Evolutionary conservation across 169 alveolate genomes (phyloP).

Genomic region (Perkinsus chesapeaki): DNA sequence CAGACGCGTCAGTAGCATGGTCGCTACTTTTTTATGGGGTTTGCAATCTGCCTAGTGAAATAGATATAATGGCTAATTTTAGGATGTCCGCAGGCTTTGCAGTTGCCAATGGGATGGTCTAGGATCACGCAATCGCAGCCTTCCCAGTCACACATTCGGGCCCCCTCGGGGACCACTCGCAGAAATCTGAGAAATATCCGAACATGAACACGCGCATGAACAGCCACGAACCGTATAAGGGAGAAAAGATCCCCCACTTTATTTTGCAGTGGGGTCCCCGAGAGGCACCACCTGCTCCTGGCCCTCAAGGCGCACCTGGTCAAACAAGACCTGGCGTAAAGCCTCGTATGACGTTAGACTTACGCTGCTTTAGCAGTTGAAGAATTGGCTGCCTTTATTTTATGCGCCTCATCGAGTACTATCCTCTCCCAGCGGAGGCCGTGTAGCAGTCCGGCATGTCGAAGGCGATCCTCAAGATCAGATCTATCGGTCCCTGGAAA

Average conservation of each 20-base stretch:
- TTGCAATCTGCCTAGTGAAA: constrained; percentile 25
- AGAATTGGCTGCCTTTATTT: constrained; percentile 59
- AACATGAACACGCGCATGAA: constrained; percentile 57
- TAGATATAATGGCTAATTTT: constrained; percentile 26
- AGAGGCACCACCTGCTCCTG: constrained; percentile 58
- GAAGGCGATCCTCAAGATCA: not conserved
- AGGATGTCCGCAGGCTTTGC: constrained; percentile 28
- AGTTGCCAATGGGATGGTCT: constrained; percentile 20
- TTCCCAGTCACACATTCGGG: constrained; percentile 39
- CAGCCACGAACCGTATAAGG: constrained; percentile 56
- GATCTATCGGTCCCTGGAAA: not conserved
- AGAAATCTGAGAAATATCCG: constrained; percentile 63
- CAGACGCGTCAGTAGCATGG: not conserved
- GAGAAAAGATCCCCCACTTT: constrained; percentile 68
- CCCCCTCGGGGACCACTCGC: constrained; percentile 57
- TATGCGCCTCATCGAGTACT: constrained; percentile 68
- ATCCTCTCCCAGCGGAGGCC: constrained; percentile 44
- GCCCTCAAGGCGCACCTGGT: constrained; percentile 32
- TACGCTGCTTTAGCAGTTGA: constrained; percentile 45
- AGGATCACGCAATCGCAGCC: constrained; percentile 24
- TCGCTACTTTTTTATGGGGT: constrained; percentile 26
- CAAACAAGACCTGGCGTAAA: constrained; percentile 32
- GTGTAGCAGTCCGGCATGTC: constrained; percentile 11
- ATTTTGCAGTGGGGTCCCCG: constrained; percentile 81
- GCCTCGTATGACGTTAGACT: no score